Evolutionary conservation across 2,329 filamentous ascomycete genomes (phyloP), one percentile per base, ranked within the genome.

Genomic region (Aotearoamyces nothofagi): DNA sequence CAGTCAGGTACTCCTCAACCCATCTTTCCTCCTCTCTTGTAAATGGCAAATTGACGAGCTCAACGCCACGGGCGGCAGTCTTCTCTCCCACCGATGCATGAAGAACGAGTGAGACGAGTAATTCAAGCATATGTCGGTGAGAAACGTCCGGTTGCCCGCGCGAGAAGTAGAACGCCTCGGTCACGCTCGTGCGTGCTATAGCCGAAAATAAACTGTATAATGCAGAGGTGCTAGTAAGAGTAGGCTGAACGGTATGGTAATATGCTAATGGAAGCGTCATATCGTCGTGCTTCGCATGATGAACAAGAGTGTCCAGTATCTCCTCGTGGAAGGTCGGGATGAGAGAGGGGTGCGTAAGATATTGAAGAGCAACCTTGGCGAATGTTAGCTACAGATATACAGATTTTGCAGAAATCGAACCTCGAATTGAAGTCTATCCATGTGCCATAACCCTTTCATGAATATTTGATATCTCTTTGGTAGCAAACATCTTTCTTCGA

Each of bases 281-380:
- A 45, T 82, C 73, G 32, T 61, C 58, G 26, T 63, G 56, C 23
- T 61, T 56, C 20, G 71, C 61, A 38, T 72, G 64, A 20, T 66
- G 63, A 29, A 81, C 69, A 4, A 90, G 66, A 4, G 66, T 64
- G 15, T 66, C 65, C 40, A 90, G 63, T 29, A 92, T 86, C 36
- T 92, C 79, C 53, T 90, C 81, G 32, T 79, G 68, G 44, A 90
- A 92, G 30, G 83, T 83, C 19, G 79, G 74, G 12, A 77, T 72
- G 4, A 92, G 63, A 2, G 78, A 81, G 0, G 83, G 82, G 43
- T 90, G 77, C 4, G 80, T 75, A 9, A 92, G 66, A 47, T 77
- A 73, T 41, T 82, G 73, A 15, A 92, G 61, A 3, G 82, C 80
- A 38, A 58, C 54, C 66, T 78, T 34, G 14, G 15, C 8, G 13